A percentile compares a stretch with the other conserved stretches of the same genome.
These are phyloP conservation scores for Pythium biforme DNA, from an alignment of 352 stramenopile genomes.

Conservation along the genomic window DNA sequence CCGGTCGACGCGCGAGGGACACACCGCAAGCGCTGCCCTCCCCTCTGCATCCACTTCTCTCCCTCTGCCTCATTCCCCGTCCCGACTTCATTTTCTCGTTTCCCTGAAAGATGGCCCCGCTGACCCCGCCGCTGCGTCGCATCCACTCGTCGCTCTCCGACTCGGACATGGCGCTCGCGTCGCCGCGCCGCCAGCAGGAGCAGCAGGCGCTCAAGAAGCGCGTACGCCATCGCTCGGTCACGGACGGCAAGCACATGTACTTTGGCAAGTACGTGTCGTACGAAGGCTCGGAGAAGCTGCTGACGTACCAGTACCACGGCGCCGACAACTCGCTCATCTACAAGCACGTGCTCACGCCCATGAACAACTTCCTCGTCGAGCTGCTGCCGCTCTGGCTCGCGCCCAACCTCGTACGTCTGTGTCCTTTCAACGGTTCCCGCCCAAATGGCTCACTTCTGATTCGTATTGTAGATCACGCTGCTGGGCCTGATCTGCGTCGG, in stretches of 20 bases:
- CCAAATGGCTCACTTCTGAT: not conserved
- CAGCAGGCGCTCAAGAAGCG: conserved; percentile 53
- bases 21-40: not conserved
- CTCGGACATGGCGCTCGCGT: conserved; percentile 27
- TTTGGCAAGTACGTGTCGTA: conserved; percentile 88
- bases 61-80: not conserved
- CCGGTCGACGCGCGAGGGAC: conserved; percentile 7
- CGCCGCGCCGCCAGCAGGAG: conserved; percentile 20
- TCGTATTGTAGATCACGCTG: conserved; percentile 59
- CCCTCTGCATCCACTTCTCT: not conserved
- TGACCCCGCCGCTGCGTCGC: conserved; percentile 9
- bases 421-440: not conserved
- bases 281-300: conserved; percentile 82
- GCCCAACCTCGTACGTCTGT: conserved; percentile 56
- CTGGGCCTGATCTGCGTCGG: conserved; percentile 66
- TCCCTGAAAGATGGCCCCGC: conserved; percentile 13
- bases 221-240: conserved; percentile 67
- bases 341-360: conserved; percentile 83
- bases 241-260: conserved; percentile 82
- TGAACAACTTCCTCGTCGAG: conserved; percentile 83
- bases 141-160: conserved; percentile 21
- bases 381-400: conserved; percentile 77
- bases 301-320: conserved; percentile 86
- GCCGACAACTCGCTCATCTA: conserved; percentile 87
- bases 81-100: not conserved